Percentiles rank a stretch among this genome's conserved stretches.
phyloP scores from a whole-genome alignment of 2,329 filamentous ascomycete genomes.

The Arthrobotrys pseudoclavata region DNA sequence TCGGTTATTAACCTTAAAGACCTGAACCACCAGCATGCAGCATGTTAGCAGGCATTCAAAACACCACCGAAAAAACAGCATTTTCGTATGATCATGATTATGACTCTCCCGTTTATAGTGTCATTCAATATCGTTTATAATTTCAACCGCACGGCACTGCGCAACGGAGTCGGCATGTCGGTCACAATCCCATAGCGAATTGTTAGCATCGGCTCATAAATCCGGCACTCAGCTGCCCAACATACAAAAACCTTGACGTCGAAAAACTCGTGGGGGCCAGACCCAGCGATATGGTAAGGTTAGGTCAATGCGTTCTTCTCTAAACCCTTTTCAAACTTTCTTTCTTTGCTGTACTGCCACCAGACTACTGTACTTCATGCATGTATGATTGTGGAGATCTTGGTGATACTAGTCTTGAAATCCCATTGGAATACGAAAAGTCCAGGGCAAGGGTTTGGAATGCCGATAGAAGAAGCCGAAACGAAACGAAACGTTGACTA shows the following conservation, averaged over 20 bases:
- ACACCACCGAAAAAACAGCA: neutral
- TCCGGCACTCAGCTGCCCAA: constrained; percentile 24
- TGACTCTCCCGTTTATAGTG: neutral
- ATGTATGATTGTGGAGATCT: constrained; percentile 5
- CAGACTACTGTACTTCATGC: too few relatives aligned
- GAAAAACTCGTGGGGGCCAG: neutral
- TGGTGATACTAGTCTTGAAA: neutral
- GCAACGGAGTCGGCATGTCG: neutral
- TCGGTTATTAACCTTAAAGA: neutral
- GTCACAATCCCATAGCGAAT: neutral
- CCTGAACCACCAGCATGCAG: neutral
- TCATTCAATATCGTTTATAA: neutral
- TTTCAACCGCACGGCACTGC: neutral
- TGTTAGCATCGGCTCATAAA: constrained; percentile 32
- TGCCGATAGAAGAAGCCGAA: constrained; percentile 58
- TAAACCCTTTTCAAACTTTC: neutral
- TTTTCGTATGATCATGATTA: constrained; percentile 2
- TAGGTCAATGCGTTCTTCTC: constrained; percentile 26
- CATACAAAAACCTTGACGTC: neutral
- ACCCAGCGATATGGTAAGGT: constrained; percentile 41
- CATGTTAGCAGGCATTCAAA: neutral
- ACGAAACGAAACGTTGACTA: constrained; percentile 39
- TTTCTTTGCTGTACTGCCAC: neutral
- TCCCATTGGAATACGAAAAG: neutral
- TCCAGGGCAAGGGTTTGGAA: neutral